These are phyloP conservation scores for Oidium heveae DNA, from an alignment of 2,329 filamentous ascomycete species.

Conservation along the genomic window DNA sequence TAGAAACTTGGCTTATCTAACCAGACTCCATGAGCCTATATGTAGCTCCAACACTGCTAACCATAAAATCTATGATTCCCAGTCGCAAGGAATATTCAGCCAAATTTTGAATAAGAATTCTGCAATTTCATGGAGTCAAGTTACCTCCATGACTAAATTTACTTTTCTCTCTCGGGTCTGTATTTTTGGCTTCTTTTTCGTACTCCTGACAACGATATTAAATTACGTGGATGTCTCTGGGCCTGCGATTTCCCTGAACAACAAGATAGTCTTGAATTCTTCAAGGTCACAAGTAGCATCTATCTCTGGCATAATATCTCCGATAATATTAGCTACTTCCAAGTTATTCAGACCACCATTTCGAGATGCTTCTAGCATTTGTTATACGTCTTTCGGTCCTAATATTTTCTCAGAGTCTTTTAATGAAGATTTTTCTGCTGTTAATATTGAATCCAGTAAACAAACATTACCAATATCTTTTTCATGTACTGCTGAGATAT, in stretches of 20 bases:
- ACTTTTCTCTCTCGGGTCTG: slow-evolving; percentile 7
- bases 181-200: slow-evolving; percentile 7
- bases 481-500: slow-evolving; percentile 21
- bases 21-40: slow-evolving; percentile 13
- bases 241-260: slow-evolving; percentile 13
- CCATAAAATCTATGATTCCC: neutral
- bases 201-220: neutral
- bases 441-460: neutral
- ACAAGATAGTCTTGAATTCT: slow-evolving; percentile 10
- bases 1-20: slow-evolving; percentile 24
- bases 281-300: slow-evolving; percentile 4
- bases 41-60: neutral
- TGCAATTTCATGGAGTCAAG: neutral
- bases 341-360: slow-evolving; percentile 4
- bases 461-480: slow-evolving; percentile 9
- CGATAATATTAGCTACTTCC: neutral
- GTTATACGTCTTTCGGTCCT: slow-evolving; percentile 14
- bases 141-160: neutral
- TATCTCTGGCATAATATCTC: neutral
- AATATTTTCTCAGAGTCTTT: slow-evolving; percentile 12
- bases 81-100: neutral
- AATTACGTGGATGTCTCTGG: slow-evolving; percentile 5
- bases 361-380: slow-evolving; percentile 13
- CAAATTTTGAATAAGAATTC: neutral
- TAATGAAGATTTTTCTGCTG: neutral